phyloP scores from a whole-genome alignment of 2,329 filamentous ascomycete species.

The Akanthomyces lecanii region DNA sequence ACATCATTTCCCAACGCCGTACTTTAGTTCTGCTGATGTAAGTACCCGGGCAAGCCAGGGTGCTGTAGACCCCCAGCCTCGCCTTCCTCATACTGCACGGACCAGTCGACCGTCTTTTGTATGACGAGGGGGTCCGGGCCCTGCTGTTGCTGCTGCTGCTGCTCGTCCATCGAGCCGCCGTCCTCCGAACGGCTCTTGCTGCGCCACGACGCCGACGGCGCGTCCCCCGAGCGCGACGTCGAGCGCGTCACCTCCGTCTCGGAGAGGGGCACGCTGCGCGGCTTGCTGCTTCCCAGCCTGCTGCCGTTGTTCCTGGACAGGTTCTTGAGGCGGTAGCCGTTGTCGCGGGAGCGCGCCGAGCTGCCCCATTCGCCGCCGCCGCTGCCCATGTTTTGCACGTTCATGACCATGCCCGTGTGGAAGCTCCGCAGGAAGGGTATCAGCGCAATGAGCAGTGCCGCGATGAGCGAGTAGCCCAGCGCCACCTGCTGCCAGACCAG shows the following conservation, averaged over 20 bases:
- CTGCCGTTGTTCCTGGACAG: constrained; percentile 7
- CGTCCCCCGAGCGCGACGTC: neutral
- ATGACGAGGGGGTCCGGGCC: constrained; percentile 4
- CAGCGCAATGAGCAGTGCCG: constrained; percentile 23
- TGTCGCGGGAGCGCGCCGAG: constrained; percentile 9
- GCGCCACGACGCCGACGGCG: neutral
- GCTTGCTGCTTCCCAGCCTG: neutral
- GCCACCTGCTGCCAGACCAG: constrained; percentile 22
- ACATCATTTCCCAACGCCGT: no score
- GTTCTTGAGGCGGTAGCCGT: constrained; percentile 7
- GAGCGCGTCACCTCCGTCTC: constrained; percentile 3
- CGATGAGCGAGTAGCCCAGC: constrained; percentile 22
- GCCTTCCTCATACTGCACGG: constrained; percentile 13
- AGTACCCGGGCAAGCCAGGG: constrained; percentile 8
- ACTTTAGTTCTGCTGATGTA: neutral
- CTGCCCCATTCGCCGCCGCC: constrained; percentile 6
- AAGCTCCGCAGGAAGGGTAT: constrained; percentile 23
- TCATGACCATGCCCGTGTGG: constrained; percentile 18
- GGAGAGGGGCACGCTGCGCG: neutral
- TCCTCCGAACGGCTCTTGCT: constrained; percentile 9
- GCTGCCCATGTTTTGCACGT: constrained; percentile 12
- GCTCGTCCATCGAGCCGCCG: neutral
- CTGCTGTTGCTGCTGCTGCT: neutral
- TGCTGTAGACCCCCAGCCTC: constrained; percentile 7
- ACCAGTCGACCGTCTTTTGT: constrained; percentile 17